These are phyloP conservation scores for Litsea cubeba DNA, from an alignment of 164 flowering plant species.

Conservation along the genomic window DNA sequence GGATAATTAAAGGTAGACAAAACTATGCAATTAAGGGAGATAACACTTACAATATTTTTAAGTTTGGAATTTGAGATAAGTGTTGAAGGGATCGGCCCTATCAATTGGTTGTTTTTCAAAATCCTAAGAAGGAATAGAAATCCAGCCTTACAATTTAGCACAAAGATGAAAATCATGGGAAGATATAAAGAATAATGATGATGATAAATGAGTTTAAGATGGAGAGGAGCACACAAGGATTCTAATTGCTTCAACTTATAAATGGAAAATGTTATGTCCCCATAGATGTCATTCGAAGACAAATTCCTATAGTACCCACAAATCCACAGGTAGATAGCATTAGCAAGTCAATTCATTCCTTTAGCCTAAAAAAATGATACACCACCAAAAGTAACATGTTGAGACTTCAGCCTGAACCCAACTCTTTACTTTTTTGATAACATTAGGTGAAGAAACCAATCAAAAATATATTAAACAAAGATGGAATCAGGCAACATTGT, in stretches of 20 bases:
- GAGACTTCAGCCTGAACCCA: background rate
- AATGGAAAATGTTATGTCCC: slow-evolving; percentile 83
- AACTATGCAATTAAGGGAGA: background rate
- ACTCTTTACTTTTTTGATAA: too few species aligned
- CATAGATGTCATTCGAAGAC: slow-evolving; percentile 61
- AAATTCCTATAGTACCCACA: slow-evolving; percentile 45
- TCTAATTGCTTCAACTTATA: slow-evolving; percentile 82
- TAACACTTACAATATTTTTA: slow-evolving; percentile 71
- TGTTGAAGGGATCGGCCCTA: slow-evolving; percentile 93
- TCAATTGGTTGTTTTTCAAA: slow-evolving; percentile 75
- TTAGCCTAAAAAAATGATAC: background rate
- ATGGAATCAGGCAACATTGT: background rate
- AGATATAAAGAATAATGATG: too few species aligned
- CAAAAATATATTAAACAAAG: background rate
- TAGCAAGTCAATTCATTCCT: slow-evolving; percentile 4
- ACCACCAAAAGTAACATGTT: background rate
- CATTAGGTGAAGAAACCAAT: too few species aligned
- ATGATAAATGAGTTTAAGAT: background rate
- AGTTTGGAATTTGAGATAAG: slow-evolving; percentile 95
- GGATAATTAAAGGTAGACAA: too few species aligned
- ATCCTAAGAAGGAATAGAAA: slow-evolving; percentile 24
- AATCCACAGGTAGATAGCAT: background rate
- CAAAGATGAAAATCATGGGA: background rate
- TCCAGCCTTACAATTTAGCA: background rate
- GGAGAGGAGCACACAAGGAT: slow-evolving; percentile 41